Percentiles rank a stretch among this genome's conserved stretches.
These are phyloP conservation scores for Epichloe scottii DNA, from an alignment of 2,329 filamentous ascomycete genomes.

Conservation along the genomic window DNA sequence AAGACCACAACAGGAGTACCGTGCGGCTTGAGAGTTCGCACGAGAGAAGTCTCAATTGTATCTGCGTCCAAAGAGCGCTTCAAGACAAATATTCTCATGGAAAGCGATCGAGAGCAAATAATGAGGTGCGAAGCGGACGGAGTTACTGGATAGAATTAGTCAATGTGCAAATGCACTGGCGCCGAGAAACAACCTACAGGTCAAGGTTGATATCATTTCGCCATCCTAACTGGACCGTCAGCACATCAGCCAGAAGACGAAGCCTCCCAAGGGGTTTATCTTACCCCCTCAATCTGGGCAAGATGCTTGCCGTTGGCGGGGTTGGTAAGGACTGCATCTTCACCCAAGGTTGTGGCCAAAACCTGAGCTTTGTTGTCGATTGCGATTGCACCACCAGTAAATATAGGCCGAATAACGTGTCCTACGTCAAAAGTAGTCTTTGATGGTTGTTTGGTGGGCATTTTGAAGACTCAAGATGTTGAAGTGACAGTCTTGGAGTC, in stretches of 20 bases:
- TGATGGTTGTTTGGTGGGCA: constrained; percentile 50
- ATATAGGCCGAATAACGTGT: constrained; percentile 80
- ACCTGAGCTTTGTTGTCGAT: constrained; percentile 72
- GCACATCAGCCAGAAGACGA: background rate
- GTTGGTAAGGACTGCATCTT: constrained; percentile 82
- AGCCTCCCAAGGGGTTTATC: constrained; percentile 4
- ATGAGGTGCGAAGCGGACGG: constrained; percentile 80
- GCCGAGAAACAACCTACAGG: constrained; percentile 29
- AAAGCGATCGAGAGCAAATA: constrained; percentile 86
- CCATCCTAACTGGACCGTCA: constrained; percentile 44
- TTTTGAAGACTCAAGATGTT: constrained; percentile 7
- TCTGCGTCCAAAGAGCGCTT: constrained; percentile 43
- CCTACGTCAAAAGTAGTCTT: constrained; percentile 85
- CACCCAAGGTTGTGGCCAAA: constrained; percentile 78
- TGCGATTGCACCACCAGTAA: constrained; percentile 78
- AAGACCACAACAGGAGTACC: constrained; percentile 79
- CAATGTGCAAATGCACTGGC: constrained; percentile 4
- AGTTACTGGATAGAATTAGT: constrained; percentile 46
- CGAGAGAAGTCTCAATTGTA: constrained; percentile 51
- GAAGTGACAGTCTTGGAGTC: background rate
- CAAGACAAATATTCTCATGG: constrained; percentile 83
- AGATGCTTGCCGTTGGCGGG: constrained; percentile 72
- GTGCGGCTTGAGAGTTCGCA: constrained; percentile 80
- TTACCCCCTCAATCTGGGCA: constrained; percentile 75
- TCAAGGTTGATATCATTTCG: constrained; percentile 65